Evolutionary conservation across 2,329 filamentous ascomycete genomes (phyloP).

Genomic region (Aspergillus uvarum): DNA sequence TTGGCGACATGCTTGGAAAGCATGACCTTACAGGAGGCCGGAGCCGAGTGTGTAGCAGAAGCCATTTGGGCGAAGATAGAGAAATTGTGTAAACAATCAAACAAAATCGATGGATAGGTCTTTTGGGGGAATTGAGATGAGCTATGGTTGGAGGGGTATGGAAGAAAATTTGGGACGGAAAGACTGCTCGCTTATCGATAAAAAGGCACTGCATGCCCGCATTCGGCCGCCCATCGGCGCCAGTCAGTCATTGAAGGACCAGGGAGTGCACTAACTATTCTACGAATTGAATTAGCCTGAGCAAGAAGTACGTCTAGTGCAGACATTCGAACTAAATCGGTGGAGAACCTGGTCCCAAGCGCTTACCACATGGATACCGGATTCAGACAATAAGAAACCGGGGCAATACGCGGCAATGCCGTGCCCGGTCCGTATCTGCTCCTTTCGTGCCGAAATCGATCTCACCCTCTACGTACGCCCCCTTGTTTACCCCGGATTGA

Average conservation of each 20-base stretch:
- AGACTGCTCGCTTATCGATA: slow-evolving; percentile 42
- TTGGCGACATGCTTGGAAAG: slow-evolving; percentile 86
- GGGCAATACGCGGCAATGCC: neutral
- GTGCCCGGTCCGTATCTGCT: neutral
- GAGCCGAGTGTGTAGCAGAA: slow-evolving; percentile 27
- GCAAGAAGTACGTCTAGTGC: neutral
- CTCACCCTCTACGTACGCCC: neutral
- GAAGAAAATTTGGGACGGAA: slow-evolving; percentile 29
- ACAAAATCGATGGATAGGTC: slow-evolving; percentile 3
- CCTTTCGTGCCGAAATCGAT: neutral
- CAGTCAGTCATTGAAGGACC: neutral
- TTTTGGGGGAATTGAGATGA: neutral
- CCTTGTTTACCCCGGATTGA: neutral
- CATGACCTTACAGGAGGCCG: slow-evolving; percentile 79
- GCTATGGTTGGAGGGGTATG: slow-evolving; percentile 20
- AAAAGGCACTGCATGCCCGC: slow-evolving; percentile 25
- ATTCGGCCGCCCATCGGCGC: slow-evolving; percentile 25
- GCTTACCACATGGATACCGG: neutral
- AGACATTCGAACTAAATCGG: neutral
- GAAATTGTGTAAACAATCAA: slow-evolving; percentile 7
- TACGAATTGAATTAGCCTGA: neutral
- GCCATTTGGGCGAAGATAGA: slow-evolving; percentile 29
- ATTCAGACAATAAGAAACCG: neutral
- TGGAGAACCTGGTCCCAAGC: neutral
- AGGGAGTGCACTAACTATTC: neutral